These are phyloP conservation scores for Neolentinus lepideus DNA, from an alignment of 1,284 basidiomycete species.

Conservation along the genomic window DNA sequence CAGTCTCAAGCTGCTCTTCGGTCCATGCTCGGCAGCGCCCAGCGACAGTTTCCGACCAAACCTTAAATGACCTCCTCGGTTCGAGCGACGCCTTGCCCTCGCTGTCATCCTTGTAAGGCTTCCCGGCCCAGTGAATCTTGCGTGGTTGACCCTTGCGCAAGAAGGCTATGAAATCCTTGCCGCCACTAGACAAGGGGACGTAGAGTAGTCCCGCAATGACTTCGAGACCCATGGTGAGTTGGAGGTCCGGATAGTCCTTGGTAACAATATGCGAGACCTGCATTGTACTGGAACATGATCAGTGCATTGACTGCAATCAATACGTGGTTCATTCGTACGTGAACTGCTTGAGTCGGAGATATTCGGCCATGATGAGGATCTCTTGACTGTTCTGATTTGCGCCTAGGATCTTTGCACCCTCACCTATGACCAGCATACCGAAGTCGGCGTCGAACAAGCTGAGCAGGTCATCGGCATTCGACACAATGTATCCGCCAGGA, in stretches of 20 bases:
- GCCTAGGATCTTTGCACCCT: conserved; percentile 82
- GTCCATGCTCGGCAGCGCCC: conserved; percentile 76
- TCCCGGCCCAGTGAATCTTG: conserved; percentile 76
- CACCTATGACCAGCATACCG: conserved; percentile 80
- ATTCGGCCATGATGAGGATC: conserved; percentile 79
- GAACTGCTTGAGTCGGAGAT: conserved; percentile 74
- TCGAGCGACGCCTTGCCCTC: conserved; percentile 42
- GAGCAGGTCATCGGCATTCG: conserved; percentile 80
- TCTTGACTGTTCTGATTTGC: conserved; percentile 80
- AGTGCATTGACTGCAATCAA: neutral
- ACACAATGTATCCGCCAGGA: conserved; percentile 81
- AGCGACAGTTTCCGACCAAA: conserved; percentile 75
- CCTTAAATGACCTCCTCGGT: conserved; percentile 76
- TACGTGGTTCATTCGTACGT: conserved; percentile 32
- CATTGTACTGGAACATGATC: conserved; percentile 30
- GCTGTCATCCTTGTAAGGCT: conserved; percentile 48
- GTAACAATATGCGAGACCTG: conserved; percentile 68
- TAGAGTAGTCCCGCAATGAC: conserved; percentile 76
- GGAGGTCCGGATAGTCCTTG: conserved; percentile 72
- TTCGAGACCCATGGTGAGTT: conserved; percentile 61
- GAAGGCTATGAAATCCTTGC: conserved; percentile 79
- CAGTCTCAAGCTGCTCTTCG: conserved; percentile 85
- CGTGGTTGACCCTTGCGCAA: conserved; percentile 72
- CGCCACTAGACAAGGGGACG: conserved; percentile 68
- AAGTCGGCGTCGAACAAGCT: conserved; percentile 82